phyloP scores from a whole-genome alignment of 2,329 filamentous ascomycete species.

The Hypoxylon sp. region DNA sequence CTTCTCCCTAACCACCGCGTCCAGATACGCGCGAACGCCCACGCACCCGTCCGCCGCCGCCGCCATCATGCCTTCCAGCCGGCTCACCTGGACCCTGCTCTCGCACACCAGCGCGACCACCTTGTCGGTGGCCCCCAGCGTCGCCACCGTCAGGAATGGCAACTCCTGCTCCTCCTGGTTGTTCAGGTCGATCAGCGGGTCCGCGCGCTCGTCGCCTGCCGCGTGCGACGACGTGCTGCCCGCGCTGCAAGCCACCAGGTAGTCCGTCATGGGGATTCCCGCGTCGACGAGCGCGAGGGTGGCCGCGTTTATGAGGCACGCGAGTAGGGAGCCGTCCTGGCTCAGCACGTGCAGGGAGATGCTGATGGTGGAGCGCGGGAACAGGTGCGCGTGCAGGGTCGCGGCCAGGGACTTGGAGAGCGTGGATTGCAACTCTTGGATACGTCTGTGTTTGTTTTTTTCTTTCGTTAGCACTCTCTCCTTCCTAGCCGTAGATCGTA shows the following conservation, averaged over 20 bases:
- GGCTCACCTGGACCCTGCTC: constrained; percentile 82
- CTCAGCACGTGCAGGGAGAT: constrained; percentile 88
- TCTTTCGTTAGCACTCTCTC: constrained; percentile 2
- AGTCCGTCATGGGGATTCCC: constrained; percentile 94
- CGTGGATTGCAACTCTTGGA: constrained; percentile 82
- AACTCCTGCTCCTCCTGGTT: constrained; percentile 86
- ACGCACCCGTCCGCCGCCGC: constrained; percentile 93
- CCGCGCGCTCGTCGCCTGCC: constrained; percentile 74
- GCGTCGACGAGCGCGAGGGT: constrained; percentile 94
- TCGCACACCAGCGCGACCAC: constrained; percentile 87
- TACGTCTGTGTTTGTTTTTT: constrained; percentile 68
- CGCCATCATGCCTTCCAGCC: constrained; percentile 91
- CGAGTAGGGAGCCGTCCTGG: constrained; percentile 89
- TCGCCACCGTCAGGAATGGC: constrained; percentile 88
- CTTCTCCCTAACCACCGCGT: constrained; percentile 80
- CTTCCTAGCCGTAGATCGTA: too few species aligned
- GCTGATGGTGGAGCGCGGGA: constrained; percentile 86
- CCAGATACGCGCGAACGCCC: constrained; percentile 83
- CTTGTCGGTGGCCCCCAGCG: constrained; percentile 77
- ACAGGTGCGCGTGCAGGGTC: constrained; percentile 86
- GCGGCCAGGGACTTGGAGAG: constrained; percentile 81
- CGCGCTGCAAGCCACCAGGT: constrained; percentile 88
- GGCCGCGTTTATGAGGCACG: constrained; percentile 89
- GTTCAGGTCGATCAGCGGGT: constrained; percentile 85
- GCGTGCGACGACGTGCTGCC: constrained; percentile 79